Evolutionary conservation across 352 stramenopile species (phyloP), one percentile per base, ranked within the genome.

Genomic region (Globisporangium paroecandrum): DNA sequence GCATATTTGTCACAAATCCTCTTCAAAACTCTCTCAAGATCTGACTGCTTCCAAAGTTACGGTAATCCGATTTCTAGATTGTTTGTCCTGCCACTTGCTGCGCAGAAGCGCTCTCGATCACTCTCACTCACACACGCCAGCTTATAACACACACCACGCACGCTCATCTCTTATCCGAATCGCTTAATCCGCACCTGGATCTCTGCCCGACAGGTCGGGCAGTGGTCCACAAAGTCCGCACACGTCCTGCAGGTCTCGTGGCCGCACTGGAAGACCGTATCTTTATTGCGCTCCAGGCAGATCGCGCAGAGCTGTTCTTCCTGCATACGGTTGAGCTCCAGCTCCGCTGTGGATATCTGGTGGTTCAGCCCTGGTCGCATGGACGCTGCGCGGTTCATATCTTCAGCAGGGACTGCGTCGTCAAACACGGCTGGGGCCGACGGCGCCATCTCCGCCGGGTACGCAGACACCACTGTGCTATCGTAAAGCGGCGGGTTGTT

Each of bases 251-350:
- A 96, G 32, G 87, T 93, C 63, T 96, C 83, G 65, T 96, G 88
- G 22, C 85, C 88, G 61, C 86, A 94, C 74, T 94, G 86, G 74
- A 93, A 94, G 46, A 94, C 86, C 38, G 74, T 86, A 70, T 95
- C 77, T 65, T 95, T 95, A 34, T 76, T 75, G 22, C 75, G 77
- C 60, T 94, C 87, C 61, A 93, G 80, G 55, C 87, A 95, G 63
- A 96, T 94, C 25, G 66, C 64, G 61, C 86, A 94, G 38, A 92
- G 58, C 34, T 91, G 70, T 36, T 77, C 70, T 55, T 94, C 83
- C 62, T 93, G 82, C 56, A 95, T 66, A 54, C 70, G 76, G 8
- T 58, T 68, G n/a, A 93, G 77, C 58, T 93, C 81, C 58, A 83
- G 61, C 57, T 90, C 80, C 1, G 83, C 85, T 25, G 55, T 60